Conservation (phyloP, 2,329 filamentous ascomycete genomes). For the Aspergillus quadricinctus region DNA sequence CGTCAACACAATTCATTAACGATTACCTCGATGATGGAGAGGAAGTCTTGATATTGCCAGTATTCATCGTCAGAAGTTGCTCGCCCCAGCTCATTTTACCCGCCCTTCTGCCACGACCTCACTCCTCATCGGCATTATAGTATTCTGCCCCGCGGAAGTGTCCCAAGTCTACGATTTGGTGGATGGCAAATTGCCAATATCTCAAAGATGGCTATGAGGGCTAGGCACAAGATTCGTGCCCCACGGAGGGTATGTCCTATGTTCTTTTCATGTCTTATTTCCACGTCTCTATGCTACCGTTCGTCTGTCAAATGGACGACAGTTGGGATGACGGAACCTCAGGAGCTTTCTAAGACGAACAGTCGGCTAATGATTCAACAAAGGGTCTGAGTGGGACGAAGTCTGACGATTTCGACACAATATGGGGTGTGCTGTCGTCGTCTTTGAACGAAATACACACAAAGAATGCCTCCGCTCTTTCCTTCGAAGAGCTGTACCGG, state of each 20-base stretch:
- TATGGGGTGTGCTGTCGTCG: slow-evolving; percentile 71
- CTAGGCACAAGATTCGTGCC: slow-evolving; percentile 61
- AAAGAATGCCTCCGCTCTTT: slow-evolving; percentile 82
- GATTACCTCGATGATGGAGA: background rate
- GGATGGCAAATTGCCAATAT: slow-evolving; percentile 6
- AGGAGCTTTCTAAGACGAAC: background rate
- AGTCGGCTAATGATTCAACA: background rate
- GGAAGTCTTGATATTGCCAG: background rate
- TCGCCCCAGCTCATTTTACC: background rate
- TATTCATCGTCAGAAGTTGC: background rate
- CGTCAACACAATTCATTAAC: background rate
- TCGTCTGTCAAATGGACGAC: background rate
- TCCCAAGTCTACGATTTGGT: background rate
- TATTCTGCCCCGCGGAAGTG: slow-evolving; percentile 11
- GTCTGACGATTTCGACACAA: slow-evolving; percentile 74
- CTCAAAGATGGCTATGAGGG: slow-evolving; percentile 49
- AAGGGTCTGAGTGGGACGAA: slow-evolving; percentile 56
- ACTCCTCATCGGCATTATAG: background rate
- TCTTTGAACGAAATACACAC: slow-evolving; percentile 86
- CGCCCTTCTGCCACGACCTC: background rate
- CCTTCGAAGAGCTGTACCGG: slow-evolving; percentile 93
- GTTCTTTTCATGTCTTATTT: slow-evolving; percentile 2
- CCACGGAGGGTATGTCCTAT: slow-evolving; percentile 59
- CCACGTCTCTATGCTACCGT: slow-evolving; percentile 6
- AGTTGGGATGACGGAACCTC: background rate